A percentile compares a stretch with the other conserved stretches of the same genome.
Evolutionary conservation across 148 eudicot genomes (phyloP).

Genomic region (Fagopyrum esculentum): DNA sequence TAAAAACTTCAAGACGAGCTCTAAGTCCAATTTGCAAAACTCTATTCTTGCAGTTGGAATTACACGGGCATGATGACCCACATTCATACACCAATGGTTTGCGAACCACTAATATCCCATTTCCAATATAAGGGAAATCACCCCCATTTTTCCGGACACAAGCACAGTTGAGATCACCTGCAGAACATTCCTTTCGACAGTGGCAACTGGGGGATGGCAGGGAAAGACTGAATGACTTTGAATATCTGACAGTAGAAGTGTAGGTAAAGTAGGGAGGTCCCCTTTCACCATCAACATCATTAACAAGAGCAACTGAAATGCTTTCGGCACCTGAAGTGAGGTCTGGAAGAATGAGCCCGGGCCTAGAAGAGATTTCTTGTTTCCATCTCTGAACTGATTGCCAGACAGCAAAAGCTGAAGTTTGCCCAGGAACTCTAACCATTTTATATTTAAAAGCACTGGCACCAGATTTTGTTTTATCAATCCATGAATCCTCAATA

Average conservation of each 20-base stretch:
- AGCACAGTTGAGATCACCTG: slow-evolving; percentile 65
- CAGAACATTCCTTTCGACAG: slow-evolving; percentile 62
- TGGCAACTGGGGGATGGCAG: slow-evolving; percentile 46
- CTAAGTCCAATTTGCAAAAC: slow-evolving; percentile 62
- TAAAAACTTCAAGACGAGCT: slow-evolving; percentile 72
- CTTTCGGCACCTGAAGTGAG: slow-evolving; percentile 75
- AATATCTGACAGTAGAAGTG: slow-evolving; percentile 30
- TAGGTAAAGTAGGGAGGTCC: slow-evolving; percentile 88
- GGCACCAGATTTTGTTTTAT: slow-evolving; percentile 62
- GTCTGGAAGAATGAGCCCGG: slow-evolving; percentile 75
- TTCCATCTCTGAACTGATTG: slow-evolving; percentile 85
- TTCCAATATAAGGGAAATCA: slow-evolving; percentile 43
- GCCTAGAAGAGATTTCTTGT: slow-evolving; percentile 44
- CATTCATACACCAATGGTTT: slow-evolving; percentile 69
- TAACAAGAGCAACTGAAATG: slow-evolving; percentile 68
- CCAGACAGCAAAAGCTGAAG: slow-evolving; percentile 67
- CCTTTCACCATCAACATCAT: slow-evolving; percentile 76
- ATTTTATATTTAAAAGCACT: slow-evolving; percentile 78
- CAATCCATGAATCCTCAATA: slow-evolving; percentile 77
- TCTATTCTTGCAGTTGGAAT: slow-evolving; percentile 62
- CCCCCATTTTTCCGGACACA: slow-evolving; percentile 73
- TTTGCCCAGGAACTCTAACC: slow-evolving; percentile 68
- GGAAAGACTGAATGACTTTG: slow-evolving; percentile 37
- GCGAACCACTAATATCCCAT: slow-evolving; percentile 51
- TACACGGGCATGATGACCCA: slow-evolving; percentile 65